Base-by-base conservation (phyloP, 2,329 filamentous ascomycete species). In the Emergomyces orientalis region DNA sequence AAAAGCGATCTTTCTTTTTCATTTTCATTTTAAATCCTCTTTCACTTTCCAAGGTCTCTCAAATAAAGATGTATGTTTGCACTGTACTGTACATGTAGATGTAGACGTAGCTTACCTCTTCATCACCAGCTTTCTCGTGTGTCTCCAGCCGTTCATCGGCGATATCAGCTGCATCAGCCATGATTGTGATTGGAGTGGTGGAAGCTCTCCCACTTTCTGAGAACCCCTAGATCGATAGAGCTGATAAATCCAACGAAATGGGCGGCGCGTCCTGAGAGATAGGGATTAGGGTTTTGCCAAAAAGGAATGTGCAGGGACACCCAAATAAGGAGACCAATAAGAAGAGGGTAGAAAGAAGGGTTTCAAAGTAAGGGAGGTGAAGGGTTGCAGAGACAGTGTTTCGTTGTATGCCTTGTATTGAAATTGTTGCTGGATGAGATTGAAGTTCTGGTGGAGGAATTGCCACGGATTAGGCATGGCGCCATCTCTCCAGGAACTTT, bases 101-200 rank as follows among this genome's bases (percentile, higher is more conserved):
- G 34, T 25, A 30, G 25, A 30, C 43, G 52, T 32, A 59, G 67
- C 70, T 65, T 74, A 79, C 77, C 73, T 79, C 77, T 69, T 79
- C 78, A 65, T 79, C 76, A 59, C 71, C 76, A 30, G 71, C 74
- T 64, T 78, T 77, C 57, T 77, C 74, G 27, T 76, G 64, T 32
- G 61, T 63, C 52, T 65, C 61, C 56, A 65, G 5, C 52, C 62
- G 65, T 45, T 67, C 66, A 39, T 64, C 66, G 27, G 63, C 57
- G 54, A 66, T 60, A 41, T 66, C 65, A 57, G 57, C 61, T 43
- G 63, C 60, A 57, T 52, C 59, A 57, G 64, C 64, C 65, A 67
- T 67, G 27, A 61, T 60, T 39, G 56, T 45, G 39, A 30, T n/a
- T 43, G 22, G 14, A 30, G 39, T 43, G 25, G 25, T 17, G 3